Evolutionary conservation across 768 basidiomycete genomes (phyloP).

Genomic region (Coprinellus micaceus): DNA sequence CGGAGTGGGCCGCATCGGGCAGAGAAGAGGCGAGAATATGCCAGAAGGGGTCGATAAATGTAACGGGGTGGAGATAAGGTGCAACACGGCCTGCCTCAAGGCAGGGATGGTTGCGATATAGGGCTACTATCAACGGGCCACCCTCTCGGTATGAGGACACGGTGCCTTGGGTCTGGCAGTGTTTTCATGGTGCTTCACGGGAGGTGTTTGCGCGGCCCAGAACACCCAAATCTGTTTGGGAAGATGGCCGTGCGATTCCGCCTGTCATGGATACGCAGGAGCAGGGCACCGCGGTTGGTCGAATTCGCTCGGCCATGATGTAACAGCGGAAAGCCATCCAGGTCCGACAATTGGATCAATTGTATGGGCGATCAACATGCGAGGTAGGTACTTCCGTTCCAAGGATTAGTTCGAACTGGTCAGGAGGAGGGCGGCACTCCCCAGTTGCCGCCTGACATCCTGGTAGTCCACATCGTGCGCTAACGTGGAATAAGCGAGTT

Average conservation of each 20-base stretch:
- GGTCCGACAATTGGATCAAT: not conserved
- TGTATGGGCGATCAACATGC: not conserved
- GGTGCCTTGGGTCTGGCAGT: not conserved
- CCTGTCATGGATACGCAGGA: not conserved
- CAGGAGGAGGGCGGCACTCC: conserved; percentile 35
- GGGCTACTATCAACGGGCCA: conserved; percentile 4
- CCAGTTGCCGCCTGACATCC: conserved; percentile 83
- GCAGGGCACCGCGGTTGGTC: not conserved
- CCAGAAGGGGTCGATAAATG: not conserved
- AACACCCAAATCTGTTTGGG: not conserved
- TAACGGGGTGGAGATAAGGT: not conserved
- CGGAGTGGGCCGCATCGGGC: not conserved
- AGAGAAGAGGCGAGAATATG: not conserved
- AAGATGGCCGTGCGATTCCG: not conserved
- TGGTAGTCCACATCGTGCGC: conserved; percentile 98
- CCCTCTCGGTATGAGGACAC: not conserved
- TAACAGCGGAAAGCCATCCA: not conserved
- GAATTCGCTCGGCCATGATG: not conserved
- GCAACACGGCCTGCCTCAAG: not conserved
- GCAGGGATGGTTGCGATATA: conserved; percentile 1
- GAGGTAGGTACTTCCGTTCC: not conserved
- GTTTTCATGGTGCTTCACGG: not conserved
- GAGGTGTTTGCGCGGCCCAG: conserved; percentile 1
- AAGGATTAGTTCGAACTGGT: conserved; percentile 12
- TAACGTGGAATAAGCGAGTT: conserved; percentile 29